Conservation (phyloP, 176 grass and related monocot species). For the Alloteropsis semialata region DNA sequence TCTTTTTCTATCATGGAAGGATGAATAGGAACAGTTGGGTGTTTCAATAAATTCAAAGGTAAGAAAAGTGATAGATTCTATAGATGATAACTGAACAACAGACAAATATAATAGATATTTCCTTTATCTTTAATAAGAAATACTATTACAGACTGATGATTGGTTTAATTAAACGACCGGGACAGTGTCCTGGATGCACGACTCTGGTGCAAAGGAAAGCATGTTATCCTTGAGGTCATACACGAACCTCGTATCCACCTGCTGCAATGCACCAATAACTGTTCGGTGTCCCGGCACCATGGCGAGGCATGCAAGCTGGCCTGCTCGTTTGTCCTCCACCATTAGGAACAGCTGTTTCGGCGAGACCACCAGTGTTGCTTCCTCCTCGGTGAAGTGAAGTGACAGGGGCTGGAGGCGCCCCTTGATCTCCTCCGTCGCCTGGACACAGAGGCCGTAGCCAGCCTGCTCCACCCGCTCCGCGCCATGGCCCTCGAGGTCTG, state of each 20-base stretch:
- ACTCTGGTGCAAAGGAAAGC: not conserved
- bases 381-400: not conserved
- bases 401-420: not conserved
- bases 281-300: not conserved
- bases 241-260: conserved; percentile 10
- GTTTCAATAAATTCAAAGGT: too few relatives aligned
- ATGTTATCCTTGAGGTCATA: not conserved
- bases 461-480: not conserved
- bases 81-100: too few relatives aligned
- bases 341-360: not conserved
- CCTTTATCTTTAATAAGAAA: not conserved
- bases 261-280: not conserved
- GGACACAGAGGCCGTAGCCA: not conserved
- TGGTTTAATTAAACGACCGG: not conserved
- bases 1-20: too few relatives aligned
- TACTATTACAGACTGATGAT: not conserved
- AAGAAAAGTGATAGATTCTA: too few relatives aligned
- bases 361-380: not conserved
- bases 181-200: not conserved
- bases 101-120: too few relatives aligned
- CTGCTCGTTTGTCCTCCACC: not conserved
- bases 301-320: not conserved
- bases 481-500: not conserved
- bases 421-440: not conserved
- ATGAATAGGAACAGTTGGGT: too few relatives aligned